Evolutionary conservation across 2,329 filamentous ascomycete genomes (phyloP).

Genomic region (Cladophialophora immunda): DNA sequence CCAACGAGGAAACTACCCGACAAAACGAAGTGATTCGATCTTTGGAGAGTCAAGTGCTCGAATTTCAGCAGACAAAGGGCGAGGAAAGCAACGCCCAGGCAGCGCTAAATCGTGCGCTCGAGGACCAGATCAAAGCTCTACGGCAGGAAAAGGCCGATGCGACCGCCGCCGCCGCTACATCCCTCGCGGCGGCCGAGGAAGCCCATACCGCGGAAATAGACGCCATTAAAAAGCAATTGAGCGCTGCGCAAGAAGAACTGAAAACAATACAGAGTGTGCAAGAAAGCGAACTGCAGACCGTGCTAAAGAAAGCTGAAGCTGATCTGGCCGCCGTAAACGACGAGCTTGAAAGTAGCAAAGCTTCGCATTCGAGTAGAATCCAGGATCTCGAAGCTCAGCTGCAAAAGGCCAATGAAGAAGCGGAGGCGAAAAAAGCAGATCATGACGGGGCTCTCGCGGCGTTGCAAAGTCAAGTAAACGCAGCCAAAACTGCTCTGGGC

Average conservation of each 20-base stretch:
- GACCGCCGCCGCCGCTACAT: conserved; percentile 44
- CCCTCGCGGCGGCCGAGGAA: conserved; percentile 40
- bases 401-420: conserved; percentile 21
- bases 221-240: conserved; percentile 42
- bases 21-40: conserved; percentile 34
- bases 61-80: conserved; percentile 30
- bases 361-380: conserved; percentile 25
- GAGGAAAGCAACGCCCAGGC: conserved; percentile 27
- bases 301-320: conserved; percentile 44
- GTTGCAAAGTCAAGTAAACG: conserved; percentile 25
- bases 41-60: conserved; percentile 30
- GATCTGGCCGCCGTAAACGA: conserved; percentile 45
- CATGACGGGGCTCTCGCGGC: conserved; percentile 22
- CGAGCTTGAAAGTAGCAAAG: conserved; percentile 40
- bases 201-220: conserved; percentile 27
- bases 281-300: conserved; percentile 45
- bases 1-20: conserved; percentile 30
- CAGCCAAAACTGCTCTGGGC: conserved; percentile 22
- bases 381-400: conserved; percentile 31
- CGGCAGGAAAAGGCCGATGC: conserved; percentile 29
- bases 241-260: conserved; percentile 47
- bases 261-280: conserved; percentile 45
- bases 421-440: conserved; percentile 1
- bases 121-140: conserved; percentile 31
- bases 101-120: conserved; percentile 21